A percentile compares a stretch with the other conserved stretches of the same genome.
phyloP scores from a whole-genome alignment of 768 basidiomycete species.

The Pilatotrama ljubarskyi region DNA sequence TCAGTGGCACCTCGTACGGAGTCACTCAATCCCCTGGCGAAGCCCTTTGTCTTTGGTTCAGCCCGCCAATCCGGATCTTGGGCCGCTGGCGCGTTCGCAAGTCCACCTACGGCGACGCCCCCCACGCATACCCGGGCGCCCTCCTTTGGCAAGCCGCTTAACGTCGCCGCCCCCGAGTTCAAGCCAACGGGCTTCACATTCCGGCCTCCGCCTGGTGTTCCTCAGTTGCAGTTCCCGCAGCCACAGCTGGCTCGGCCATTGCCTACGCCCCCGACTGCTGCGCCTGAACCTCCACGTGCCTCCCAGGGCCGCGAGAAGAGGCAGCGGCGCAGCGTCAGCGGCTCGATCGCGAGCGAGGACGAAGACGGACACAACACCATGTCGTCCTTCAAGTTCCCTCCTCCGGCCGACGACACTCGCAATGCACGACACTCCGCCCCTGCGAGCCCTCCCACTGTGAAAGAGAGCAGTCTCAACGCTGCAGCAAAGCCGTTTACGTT shows the following conservation, averaged over 20 bases:
- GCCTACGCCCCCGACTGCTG: constrained; percentile 37
- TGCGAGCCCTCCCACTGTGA: constrained; percentile 33
- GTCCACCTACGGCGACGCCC: constrained; percentile 32
- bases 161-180: constrained; percentile 78
- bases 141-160: constrained; percentile 68
- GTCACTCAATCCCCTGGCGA: constrained; percentile 74
- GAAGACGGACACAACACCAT: constrained; percentile 52
- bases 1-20: constrained; percentile 25
- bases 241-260: constrained; percentile 39
- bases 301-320: constrained; percentile 82
- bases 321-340: constrained; percentile 55
- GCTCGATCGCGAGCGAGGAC: constrained; percentile 32
- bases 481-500: constrained; percentile 65
- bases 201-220: constrained; percentile 65
- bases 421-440: constrained; percentile 44
- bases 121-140: constrained; percentile 41
- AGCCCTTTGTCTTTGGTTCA: constrained; percentile 79
- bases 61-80: constrained; percentile 38
- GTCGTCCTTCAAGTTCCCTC: constrained; percentile 77
- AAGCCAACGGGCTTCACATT: constrained; percentile 79
- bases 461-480: constrained; percentile 38
- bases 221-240: constrained; percentile 49
- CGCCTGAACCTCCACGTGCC: constrained; percentile 34
- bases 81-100: constrained; percentile 32
- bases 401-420: constrained; percentile 41